Percentiles rank a stretch among this genome's conserved stretches.
phyloP scores from a whole-genome alignment of 768 basidiomycete species.

The Suillus clintonianus region DNA sequence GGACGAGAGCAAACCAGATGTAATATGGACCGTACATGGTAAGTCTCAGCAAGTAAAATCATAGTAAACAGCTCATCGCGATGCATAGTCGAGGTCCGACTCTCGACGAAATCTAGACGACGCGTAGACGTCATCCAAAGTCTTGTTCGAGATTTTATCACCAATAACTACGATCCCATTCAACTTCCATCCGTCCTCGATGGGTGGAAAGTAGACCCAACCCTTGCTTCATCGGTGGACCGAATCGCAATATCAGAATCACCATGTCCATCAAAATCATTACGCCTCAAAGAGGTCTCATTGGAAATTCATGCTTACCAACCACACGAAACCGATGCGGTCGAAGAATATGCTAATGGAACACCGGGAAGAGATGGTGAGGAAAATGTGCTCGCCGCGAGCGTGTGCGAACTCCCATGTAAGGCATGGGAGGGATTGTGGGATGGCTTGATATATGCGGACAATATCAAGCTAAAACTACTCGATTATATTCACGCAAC shows the following conservation, averaged over 20 bases:
- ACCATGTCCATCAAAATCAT: slow-evolving; percentile 55
- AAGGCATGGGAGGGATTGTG: slow-evolving; percentile 87
- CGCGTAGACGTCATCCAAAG: slow-evolving; percentile 76
- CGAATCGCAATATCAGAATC: slow-evolving; percentile 74
- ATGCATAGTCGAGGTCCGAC: slow-evolving; percentile 77
- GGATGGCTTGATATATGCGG: slow-evolving; percentile 86
- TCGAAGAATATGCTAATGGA: slow-evolving; percentile 73
- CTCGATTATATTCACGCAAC: slow-evolving; percentile 96
- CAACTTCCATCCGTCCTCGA: slow-evolving; percentile 68
- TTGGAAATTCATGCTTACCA: slow-evolving; percentile 91
- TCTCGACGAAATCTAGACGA: slow-evolving; percentile 65
- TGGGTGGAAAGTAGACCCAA: slow-evolving; percentile 79
- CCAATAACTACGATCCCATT: slow-evolving; percentile 62
- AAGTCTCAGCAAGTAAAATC: slow-evolving; percentile 12
- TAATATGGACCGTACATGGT: slow-evolving; percentile 72
- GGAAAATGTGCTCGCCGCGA: slow-evolving; percentile 84
- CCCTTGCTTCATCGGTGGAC: slow-evolving; percentile 75
- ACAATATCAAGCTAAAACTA: slow-evolving; percentile 82
- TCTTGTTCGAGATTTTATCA: slow-evolving; percentile 58
- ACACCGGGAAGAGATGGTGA: slow-evolving; percentile 55
- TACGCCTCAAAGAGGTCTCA: slow-evolving; percentile 56
- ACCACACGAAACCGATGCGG: slow-evolving; percentile 63
- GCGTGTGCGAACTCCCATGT: slow-evolving; percentile 86
- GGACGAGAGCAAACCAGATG: slow-evolving; percentile 2
- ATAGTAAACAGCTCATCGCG: background rate